Percentiles rank a stretch among this genome's conserved stretches.
Evolutionary conservation across 1,284 basidiomycete genomes (phyloP).

Genomic region (Peniophora sp.): DNA sequence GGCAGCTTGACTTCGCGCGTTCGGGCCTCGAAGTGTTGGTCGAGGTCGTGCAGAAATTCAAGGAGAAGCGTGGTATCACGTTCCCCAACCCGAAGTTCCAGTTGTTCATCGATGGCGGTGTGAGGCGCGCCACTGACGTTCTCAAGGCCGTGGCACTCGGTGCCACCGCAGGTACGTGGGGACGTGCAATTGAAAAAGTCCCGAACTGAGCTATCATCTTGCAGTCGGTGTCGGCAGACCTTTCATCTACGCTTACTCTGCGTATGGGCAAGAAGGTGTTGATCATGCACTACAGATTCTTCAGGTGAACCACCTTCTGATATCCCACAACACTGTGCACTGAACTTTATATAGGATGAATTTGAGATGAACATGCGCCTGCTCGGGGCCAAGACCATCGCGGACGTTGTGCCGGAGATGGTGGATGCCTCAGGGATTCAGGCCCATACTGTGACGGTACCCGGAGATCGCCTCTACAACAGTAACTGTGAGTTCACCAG

Average conservation of each 20-base stretch:
- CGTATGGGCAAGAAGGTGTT: constrained; percentile 81
- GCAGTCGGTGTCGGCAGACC: constrained; percentile 74
- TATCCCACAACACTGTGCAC: constrained; percentile 5
- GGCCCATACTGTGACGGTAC: constrained; percentile 55
- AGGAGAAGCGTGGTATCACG: constrained; percentile 36
- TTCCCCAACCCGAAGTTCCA: constrained; percentile 75
- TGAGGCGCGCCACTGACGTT: constrained; percentile 86
- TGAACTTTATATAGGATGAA: constrained; percentile 59
- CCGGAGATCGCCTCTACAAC: constrained; percentile 67
- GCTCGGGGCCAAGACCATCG: constrained; percentile 73
- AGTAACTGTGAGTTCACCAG: constrained; percentile 60
- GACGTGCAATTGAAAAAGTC: constrained; percentile 1
- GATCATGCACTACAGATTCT: constrained; percentile 74
- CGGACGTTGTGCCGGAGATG: constrained; percentile 80
- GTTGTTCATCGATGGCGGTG: constrained; percentile 89
- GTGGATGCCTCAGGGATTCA: constrained; percentile 74
- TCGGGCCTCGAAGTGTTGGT: constrained; percentile 88
- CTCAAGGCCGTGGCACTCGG: constrained; percentile 90
- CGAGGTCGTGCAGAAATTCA: constrained; percentile 77
- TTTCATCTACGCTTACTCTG: constrained; percentile 84
- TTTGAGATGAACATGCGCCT: constrained; percentile 92
- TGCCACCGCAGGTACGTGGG: constrained; percentile 71
- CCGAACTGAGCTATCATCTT: constrained; percentile 6
- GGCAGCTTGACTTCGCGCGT: constrained; percentile 87
- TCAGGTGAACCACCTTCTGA: constrained; percentile 39